phyloP scores from a whole-genome alignment of 2,329 filamentous ascomycete genomes.

The Fusarium domesticum region DNA sequence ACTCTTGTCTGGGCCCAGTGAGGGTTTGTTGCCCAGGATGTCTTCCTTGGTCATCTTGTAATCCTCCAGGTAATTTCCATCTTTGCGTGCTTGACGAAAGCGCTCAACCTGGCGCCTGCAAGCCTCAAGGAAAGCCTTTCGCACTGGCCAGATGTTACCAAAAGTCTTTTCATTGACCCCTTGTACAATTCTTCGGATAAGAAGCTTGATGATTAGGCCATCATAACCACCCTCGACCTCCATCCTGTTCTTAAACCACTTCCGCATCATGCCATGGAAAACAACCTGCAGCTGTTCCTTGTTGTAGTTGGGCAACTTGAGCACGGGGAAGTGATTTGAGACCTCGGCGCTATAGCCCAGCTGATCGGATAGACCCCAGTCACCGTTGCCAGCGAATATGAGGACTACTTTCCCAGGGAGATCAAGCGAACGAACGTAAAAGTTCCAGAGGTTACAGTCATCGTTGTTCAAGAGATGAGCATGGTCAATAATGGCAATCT shows the following conservation, averaged over 20 bases:
- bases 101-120: slow-evolving; percentile 58
- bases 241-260: slow-evolving; percentile 55
- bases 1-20: slow-evolving; percentile 48
- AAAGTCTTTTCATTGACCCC: slow-evolving; percentile 63
- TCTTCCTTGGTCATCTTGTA: slow-evolving; percentile 56
- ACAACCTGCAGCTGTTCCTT: slow-evolving; percentile 62
- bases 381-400: slow-evolving; percentile 29
- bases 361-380: slow-evolving; percentile 58
- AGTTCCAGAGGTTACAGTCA: slow-evolving; percentile 29
- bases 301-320: slow-evolving; percentile 65
- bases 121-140: slow-evolving; percentile 52
- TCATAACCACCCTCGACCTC: slow-evolving; percentile 54
- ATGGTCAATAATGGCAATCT: slow-evolving; percentile 32
- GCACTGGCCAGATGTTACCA: slow-evolving; percentile 66
- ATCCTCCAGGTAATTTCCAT: slow-evolving; percentile 25
- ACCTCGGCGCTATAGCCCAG: slow-evolving; percentile 51
- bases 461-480: slow-evolving; percentile 30
- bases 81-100: slow-evolving; percentile 39
- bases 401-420: slow-evolving; percentile 30
- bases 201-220: slow-evolving; percentile 63
- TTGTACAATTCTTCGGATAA: slow-evolving; percentile 56
- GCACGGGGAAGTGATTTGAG: slow-evolving; percentile 26
- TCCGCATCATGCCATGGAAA: slow-evolving; percentile 50
- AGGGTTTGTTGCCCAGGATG: slow-evolving; percentile 65
- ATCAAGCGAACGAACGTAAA: slow-evolving; percentile 26